Percentiles rank a stretch among this genome's conserved stretches.
phyloP scores from a whole-genome alignment of 2,329 filamentous ascomycete genomes.

The Orbilia blumenaviensis region DNA sequence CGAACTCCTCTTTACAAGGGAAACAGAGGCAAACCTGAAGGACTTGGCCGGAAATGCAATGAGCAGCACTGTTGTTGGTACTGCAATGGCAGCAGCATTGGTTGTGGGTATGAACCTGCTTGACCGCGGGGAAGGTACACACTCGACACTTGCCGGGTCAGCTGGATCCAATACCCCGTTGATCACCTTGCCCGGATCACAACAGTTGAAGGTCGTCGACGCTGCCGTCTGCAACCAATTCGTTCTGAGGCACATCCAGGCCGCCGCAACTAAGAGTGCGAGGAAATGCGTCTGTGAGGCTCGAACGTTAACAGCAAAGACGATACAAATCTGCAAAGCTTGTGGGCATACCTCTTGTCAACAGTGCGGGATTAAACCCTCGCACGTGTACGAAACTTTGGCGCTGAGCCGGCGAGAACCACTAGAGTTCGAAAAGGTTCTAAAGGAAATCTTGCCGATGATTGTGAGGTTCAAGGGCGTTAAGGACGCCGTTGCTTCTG shows the following conservation, averaged over 20 bases:
- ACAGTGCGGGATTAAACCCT: constrained; percentile 67
- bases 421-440: constrained; percentile 62
- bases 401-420: constrained; percentile 60
- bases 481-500: constrained; percentile 56
- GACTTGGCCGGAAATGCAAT: constrained; percentile 83
- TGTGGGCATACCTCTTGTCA: constrained; percentile 69
- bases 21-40: constrained; percentile 71
- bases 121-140: background rate
- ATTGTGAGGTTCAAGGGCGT: constrained; percentile 60
- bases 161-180: background rate
- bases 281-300: constrained; percentile 70
- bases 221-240: constrained; percentile 51
- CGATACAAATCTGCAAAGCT: constrained; percentile 64
- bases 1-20: constrained; percentile 71
- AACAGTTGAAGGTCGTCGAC: constrained; percentile 50
- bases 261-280: constrained; percentile 59
- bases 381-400: constrained; percentile 58
- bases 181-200: constrained; percentile 23
- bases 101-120: constrained; percentile 59
- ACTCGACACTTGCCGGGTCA: background rate
- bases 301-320: constrained; percentile 60
- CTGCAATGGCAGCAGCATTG: constrained; percentile 70
- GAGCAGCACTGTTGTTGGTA: constrained; percentile 76
- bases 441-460: constrained; percentile 63
- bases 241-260: constrained; percentile 46